phyloP scores from a whole-genome alignment of 148 eudicot species.

The Chenopodium berlandieri region DNA sequence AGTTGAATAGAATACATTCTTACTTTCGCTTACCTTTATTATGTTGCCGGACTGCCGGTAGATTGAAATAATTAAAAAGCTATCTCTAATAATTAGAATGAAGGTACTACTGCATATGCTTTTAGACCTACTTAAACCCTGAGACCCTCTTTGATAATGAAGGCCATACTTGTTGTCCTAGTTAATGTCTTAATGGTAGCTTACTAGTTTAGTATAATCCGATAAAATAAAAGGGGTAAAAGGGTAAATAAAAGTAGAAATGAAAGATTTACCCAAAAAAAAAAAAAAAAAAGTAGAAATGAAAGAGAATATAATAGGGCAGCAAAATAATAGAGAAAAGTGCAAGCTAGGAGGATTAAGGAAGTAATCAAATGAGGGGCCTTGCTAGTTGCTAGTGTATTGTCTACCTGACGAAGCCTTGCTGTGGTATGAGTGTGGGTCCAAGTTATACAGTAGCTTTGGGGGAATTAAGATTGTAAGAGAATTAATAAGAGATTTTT shows the following conservation, averaged over 20 bases:
- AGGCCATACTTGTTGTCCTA: too few species aligned
- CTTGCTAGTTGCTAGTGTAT: not conserved
- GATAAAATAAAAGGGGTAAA: too few species aligned
- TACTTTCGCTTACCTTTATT: too few species aligned
- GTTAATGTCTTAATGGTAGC: too few species aligned
- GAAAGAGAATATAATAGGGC: not conserved
- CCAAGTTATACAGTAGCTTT: not conserved
- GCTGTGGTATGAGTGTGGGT: not conserved
- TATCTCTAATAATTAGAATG: too few species aligned
- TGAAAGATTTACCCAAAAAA: too few species aligned
- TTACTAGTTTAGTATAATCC: too few species aligned
- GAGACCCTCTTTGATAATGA: not conserved
- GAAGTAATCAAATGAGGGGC: too few species aligned
- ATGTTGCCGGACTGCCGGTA: too few species aligned
- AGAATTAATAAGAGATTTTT: not conserved
- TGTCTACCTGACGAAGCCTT: not conserved
- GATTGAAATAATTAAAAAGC: too few species aligned
- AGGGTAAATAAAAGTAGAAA: not conserved
- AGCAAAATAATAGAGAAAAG: not conserved
- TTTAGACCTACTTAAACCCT: not conserved
- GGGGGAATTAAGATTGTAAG: not conserved
- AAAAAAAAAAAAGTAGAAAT: not conserved
- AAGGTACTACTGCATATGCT: not conserved
- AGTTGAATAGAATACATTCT: too few species aligned
- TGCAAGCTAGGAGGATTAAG: not conserved